phyloP scores from a whole-genome alignment of 495 filamentous ascomycete genomes.

The Daldinia loculata region DNA sequence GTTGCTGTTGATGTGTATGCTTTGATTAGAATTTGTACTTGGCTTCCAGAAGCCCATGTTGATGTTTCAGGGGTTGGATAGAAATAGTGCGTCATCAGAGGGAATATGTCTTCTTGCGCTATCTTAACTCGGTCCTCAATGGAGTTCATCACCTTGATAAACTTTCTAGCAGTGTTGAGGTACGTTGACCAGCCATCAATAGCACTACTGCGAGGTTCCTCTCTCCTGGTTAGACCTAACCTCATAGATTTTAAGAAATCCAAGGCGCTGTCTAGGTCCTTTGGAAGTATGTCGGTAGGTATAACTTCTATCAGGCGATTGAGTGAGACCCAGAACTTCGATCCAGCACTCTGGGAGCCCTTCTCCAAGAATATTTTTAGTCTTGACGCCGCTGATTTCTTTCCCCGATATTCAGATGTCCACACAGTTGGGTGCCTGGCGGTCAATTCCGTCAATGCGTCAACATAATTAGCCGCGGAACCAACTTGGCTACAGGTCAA shows the following conservation, averaged over 20 bases:
- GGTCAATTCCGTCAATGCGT: conserved; percentile 70
- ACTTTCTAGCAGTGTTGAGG: conserved; percentile 62
- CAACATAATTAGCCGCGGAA: conserved; percentile 74
- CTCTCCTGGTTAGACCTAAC: conserved; percentile 72
- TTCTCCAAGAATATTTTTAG: conserved; percentile 78
- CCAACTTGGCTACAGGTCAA: conserved; percentile 73
- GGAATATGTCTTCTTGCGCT: conserved; percentile 56
- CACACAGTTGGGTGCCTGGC: conserved; percentile 72
- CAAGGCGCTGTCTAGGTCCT: conserved; percentile 54
- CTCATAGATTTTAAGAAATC: conserved; percentile 70
- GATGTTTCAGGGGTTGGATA: conserved; percentile 49
- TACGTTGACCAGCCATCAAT: conserved; percentile 77
- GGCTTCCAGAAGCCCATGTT: conserved; percentile 45
- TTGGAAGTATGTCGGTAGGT: conserved; percentile 58
- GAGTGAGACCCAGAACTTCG: conserved; percentile 76
- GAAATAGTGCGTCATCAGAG: conserved; percentile 52
- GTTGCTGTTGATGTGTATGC: conserved; percentile 47
- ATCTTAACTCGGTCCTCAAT: conserved; percentile 45
- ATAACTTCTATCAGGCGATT: conserved; percentile 66
- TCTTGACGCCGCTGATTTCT: conserved; percentile 69
- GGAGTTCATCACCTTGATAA: conserved; percentile 51
- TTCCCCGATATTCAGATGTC: conserved; percentile 72
- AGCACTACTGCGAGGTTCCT: conserved; percentile 74
- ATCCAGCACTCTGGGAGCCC: conserved; percentile 77
- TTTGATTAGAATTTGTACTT: conserved; percentile 44